Evolutionary conservation across 75 land plant genomes (phyloP).

Genomic region (Azolla pinnata): DNA sequence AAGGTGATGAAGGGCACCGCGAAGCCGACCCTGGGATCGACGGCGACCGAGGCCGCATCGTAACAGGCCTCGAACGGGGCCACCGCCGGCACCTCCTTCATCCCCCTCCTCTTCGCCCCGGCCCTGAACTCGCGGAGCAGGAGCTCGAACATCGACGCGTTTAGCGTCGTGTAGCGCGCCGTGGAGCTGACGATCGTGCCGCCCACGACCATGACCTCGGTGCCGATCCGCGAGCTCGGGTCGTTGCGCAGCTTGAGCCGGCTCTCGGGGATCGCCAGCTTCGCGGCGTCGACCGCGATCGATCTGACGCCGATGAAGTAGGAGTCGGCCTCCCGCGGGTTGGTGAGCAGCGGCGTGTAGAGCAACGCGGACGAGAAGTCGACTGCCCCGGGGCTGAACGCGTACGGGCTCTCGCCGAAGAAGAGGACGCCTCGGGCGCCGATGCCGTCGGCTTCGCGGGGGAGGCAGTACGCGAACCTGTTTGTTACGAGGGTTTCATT

Average conservation of each 20-base stretch:
- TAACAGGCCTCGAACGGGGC: conserved; percentile 9
- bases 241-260: conserved; percentile 18
- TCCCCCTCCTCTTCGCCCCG: conserved; percentile 14
- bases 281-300: conserved; percentile 20
- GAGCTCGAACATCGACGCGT: conserved; percentile 32
- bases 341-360: conserved; percentile 38
- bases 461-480: neutral
- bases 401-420: conserved; percentile 20
- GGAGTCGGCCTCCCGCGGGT: conserved; percentile 19
- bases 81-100: conserved; percentile 5
- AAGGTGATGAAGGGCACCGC: conserved; percentile 1
- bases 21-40: neutral
- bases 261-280: conserved; percentile 16
- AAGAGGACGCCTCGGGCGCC: conserved; percentile 7
- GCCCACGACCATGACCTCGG: neutral
- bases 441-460: neutral
- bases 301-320: conserved; percentile 34
- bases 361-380: conserved; percentile 15
- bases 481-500: no score
- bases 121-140: conserved; percentile 13
- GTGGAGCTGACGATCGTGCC: conserved; percentile 32
- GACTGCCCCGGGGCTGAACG: conserved; percentile 10
- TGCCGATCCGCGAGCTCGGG: no score
- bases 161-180: conserved; percentile 36
- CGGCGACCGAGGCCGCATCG: conserved; percentile 5